Percentiles rank a stretch among this genome's conserved stretches.
Conservation (phyloP, 345 rosid species). For the Clarkia xantiana region DNA sequence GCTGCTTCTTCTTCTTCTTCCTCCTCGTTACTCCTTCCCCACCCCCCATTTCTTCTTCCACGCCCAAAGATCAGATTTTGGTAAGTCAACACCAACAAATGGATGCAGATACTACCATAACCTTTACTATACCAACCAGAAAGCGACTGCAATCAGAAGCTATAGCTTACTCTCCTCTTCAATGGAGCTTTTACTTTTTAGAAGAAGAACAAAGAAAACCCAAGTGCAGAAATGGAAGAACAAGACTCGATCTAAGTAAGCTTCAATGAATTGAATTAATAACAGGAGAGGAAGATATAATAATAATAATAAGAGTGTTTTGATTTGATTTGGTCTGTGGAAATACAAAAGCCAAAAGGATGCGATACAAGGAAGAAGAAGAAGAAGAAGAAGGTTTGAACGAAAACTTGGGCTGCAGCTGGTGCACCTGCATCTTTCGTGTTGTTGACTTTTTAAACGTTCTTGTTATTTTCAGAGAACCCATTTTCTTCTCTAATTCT, state of each 20-base stretch:
- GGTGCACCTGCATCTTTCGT: too few relatives aligned
- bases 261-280: too few relatives aligned
- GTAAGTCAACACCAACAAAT: not conserved
- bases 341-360: not conserved
- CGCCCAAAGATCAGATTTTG: not conserved
- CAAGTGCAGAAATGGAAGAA: too few relatives aligned
- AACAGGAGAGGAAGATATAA: too few relatives aligned
- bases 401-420: constrained; percentile 11
- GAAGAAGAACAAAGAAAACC: too few relatives aligned
- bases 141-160: too few relatives aligned
- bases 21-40: constrained; percentile 19
- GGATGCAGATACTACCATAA: constrained; percentile 4
- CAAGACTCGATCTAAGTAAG: too few relatives aligned
- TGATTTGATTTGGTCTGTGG: too few relatives aligned
- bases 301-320: too few relatives aligned
- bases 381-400: constrained; percentile 10
- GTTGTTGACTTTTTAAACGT: constrained; percentile 11
- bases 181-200: too few relatives aligned
- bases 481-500: not conserved
- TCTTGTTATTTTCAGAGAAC: constrained; percentile 1
- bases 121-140: too few relatives aligned
- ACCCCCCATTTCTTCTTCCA: constrained; percentile 28
- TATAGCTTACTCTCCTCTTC: too few relatives aligned
- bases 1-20: constrained; percentile 13
- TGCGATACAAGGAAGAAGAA: not conserved